phyloP scores from a whole-genome alignment of 495 filamentous ascomycete species.

The Aspergillus incahuasiensis region DNA sequence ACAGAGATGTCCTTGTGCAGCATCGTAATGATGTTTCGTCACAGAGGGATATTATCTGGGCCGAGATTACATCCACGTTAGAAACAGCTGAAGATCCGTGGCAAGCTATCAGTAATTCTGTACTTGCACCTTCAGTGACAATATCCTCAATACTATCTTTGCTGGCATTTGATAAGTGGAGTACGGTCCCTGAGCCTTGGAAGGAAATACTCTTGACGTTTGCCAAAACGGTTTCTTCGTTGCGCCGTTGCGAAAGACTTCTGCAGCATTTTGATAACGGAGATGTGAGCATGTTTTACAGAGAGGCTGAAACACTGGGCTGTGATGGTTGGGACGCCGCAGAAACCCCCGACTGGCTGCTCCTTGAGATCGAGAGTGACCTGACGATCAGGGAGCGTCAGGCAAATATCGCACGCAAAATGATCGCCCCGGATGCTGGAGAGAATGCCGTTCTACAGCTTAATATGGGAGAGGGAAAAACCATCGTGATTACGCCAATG shows the following conservation, averaged over 20 bases:
- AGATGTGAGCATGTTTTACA: conserved; percentile 13
- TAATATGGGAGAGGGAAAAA: conserved; percentile 77
- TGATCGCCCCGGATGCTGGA: conserved; percentile 41
- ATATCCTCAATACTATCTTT: conserved; percentile 7
- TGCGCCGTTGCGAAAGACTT: conserved; percentile 1
- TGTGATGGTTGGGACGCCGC: conserved; percentile 1
- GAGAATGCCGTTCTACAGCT: conserved; percentile 60
- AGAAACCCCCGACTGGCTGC: conserved; percentile 48
- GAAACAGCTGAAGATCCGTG: neutral
- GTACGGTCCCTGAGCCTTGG: conserved; percentile 7
- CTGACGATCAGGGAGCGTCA: conserved; percentile 61
- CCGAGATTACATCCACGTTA: no score
- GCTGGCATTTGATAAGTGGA: conserved; percentile 7
- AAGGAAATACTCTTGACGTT: conserved; percentile 3
- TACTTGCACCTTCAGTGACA: conserved; percentile 7
- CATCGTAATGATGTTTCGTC: no score
- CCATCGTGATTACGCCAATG: conserved; percentile 65
- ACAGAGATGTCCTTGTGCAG: neutral
- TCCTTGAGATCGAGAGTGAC: conserved; percentile 62
- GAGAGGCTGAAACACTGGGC: conserved; percentile 4
- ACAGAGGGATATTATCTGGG: no score
- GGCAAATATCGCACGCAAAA: conserved; percentile 49
- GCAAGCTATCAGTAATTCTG: neutral
- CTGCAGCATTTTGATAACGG: conserved; percentile 1
- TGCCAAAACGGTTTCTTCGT: conserved; percentile 2